Base-by-base conservation (phyloP, 768 basidiomycete genomes). In the Pisolithus tinctorius region DNA sequence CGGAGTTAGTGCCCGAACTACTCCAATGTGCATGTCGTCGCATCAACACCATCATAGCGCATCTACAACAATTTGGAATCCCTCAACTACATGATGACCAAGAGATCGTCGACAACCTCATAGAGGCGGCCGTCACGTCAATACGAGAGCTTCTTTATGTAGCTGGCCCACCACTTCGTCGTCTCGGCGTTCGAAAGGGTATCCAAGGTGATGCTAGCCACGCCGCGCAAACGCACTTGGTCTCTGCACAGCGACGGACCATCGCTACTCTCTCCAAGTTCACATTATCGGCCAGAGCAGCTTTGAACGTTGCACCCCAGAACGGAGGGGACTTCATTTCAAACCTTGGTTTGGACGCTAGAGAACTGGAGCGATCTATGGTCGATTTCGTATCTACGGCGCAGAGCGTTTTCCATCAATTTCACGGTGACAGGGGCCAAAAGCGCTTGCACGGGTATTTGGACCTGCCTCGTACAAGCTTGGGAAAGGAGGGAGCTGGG, bases 211-310 rank as follows among this genome's bases (percentile, higher is more conserved):
- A 36, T 27, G 52, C 73, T 4, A 63, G 64, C 10, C 63, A 75
- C 20, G 66, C 74, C 4, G 70, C 79, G 4, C 76, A 80, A 52
- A 73, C 80, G 4, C 70, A 83, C 4, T 69, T 91, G 16, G 84
- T 90, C 64, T 83, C 85, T 2, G 82, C 83, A 1, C 88, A 90
- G 54, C 76, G 89, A 48, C 88, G 88, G 52, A 83, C 92, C 17
- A 86, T 90, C 4, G 88, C 90, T 0, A 92, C 90, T 0, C 75
- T 94, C 4, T 93, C 90, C 36, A 86, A 93, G 62, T 80, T 96
- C 27, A 85, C 94, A 31, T 76, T 94, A 2, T 90, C 88, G 9
- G 83, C 88, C 1, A 83, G 93, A 26, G 92, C 93, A 1, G 82
- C 88, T 63, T 74, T 84, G 3, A 80, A 75, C 47, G 58, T 66